A percentile compares a stretch with the other conserved stretches of the same genome.
Evolutionary conservation across 2,329 filamentous ascomycete species (phyloP).

Genomic region (Sporothrix mexicana): DNA sequence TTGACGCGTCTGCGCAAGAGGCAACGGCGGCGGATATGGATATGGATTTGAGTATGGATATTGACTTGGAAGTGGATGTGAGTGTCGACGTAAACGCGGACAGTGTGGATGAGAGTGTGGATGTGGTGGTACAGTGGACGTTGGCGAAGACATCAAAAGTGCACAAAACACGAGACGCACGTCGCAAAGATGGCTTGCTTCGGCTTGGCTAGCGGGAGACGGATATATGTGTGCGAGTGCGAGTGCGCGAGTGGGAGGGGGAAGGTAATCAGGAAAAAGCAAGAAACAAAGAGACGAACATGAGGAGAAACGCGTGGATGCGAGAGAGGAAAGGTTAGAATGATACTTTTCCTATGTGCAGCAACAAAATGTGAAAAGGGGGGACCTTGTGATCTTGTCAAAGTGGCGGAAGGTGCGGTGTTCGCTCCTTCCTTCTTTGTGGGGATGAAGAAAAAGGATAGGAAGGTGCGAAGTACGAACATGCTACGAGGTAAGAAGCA

Average conservation of each 20-base stretch:
- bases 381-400: constrained; percentile 16
- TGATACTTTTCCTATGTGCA: not conserved
- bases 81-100: too few relatives aligned
- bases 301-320: too few relatives aligned
- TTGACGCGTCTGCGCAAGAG: constrained; percentile 13
- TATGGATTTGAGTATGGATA: too few relatives aligned
- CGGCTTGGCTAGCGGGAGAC: constrained; percentile 12
- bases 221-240: not conserved
- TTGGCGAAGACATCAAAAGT: constrained; percentile 17
- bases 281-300: not conserved
- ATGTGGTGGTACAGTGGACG: constrained; percentile 10
- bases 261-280: not conserved
- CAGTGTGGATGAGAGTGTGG: not conserved
- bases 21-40: not conserved
- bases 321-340: not conserved
- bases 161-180: constrained; percentile 8
- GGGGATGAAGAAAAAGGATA: not conserved
- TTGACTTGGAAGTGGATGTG: not conserved
- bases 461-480: not conserved
- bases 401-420: constrained; percentile 17
- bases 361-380: not conserved
- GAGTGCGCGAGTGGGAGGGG: not conserved
- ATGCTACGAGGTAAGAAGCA: constrained; percentile 3
- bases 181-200: constrained; percentile 8
- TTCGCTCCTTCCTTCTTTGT: constrained; percentile 19